Base-by-base conservation (phyloP, 805 yeast species). In the Wickerhamomyces silvicola region DNA sequence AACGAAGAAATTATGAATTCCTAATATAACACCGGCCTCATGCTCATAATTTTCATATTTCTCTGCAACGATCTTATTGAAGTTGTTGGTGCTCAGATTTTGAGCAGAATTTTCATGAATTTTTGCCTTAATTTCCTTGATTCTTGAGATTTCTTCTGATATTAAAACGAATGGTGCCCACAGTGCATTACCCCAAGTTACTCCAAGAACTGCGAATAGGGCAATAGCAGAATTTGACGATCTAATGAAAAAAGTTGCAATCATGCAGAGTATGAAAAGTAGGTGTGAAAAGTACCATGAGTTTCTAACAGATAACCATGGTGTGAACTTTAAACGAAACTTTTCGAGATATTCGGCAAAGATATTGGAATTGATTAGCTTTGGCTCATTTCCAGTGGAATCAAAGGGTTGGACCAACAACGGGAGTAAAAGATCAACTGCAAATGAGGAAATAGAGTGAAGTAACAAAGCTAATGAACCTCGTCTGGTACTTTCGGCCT, bases 131-230 rank as follows among this genome's bases (percentile, higher is more conserved):
- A 66, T 59, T 41, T 67, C 73, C 38, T 68, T 70, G 19, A 72
- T 68, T 32, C 76, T 53, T 19, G 75, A 60, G 12, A 72, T 60
- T 39, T 73, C 79, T 43, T 73, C 78, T 21, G 79, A 70, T 9
- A 77, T 73, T 23, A 77, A 45, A 1, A 75, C 75, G 50, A 75
- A 77, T 6, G 83, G 83, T 3, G 78, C 75, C 83, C 83, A 77
- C 12, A 74, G 60, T 0, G 81, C 77, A 37, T 63, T 63, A 1
- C 82, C 81, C 83, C 83, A 77, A 0, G 81, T 68, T 14, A 76
- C 56, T 3, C 83, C 83, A 27, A 75, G 48, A 11, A 75, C 43
- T 0, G 64, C 75, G 42, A 76, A 70, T 48, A 76, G 48, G 0
- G 57, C 40, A 7, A 74, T 65, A 1, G 78, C 81, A 10, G 50